Evolutionary conservation across 2,329 filamentous ascomycete genomes (phyloP), one percentile per base, ranked within the genome.

Genomic region (Neonectria punicea): DNA sequence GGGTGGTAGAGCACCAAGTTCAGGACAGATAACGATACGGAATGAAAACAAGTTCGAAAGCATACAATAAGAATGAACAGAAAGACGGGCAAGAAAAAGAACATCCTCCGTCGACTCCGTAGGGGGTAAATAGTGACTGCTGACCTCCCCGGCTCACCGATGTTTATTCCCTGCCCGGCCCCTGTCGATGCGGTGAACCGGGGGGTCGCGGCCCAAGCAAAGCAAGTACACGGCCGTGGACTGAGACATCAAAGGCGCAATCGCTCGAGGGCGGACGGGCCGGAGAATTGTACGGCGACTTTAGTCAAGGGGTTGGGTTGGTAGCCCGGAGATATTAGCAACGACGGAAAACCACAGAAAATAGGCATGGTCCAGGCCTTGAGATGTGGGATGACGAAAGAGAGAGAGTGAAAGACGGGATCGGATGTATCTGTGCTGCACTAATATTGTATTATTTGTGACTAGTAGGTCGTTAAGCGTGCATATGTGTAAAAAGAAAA

Each of bases 61-160:
- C 10, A 5, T 30, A 5, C 14, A 34, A 5, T 18, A 20, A 36
- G 2, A 34, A 20, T 34, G 32, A 14, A 34, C 16, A 51, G 7
- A 18, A 20, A n/a, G 11, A 22, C n/a, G 30, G 20, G 11, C 28
- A 34, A 11, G 28, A 50, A 16, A 20, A 51, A 51, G 39, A 39
- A 39, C 14, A 16, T 1, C 14, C 34, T 18, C 51, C 34, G 36
- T 39, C n/a, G 51, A 53, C 16, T 43, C 39, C 39, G 39, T 10
- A 28, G 22, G n/a, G 10, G 25, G 25, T 25, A 25, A 25, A 25
- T n/a, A 25, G 34, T 30, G 18, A 16, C 34, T 13, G 51, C 34
- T 28, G 20, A 18, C 51, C 14, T 43, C 25, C 25, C 34, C 51
- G 51, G 39, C 51, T 41, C 51, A 54, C 51, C 51, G 51, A 54